phyloP scores from a whole-genome alignment of 306 rosid genomes.

The Herpetospermum pedunculosum region DNA sequence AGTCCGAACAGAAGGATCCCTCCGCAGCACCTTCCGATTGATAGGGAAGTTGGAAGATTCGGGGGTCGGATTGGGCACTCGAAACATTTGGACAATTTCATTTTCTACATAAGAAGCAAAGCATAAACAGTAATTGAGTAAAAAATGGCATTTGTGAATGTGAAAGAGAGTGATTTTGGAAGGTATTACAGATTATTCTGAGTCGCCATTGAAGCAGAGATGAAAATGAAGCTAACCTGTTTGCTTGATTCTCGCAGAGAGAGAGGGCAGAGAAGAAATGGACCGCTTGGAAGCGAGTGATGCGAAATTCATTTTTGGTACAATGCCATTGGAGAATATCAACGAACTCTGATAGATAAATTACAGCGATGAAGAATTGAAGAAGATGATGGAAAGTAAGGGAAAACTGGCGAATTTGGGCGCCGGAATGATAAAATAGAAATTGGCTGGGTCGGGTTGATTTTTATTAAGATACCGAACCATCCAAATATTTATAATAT shows the following conservation, averaged over 20 bases:
- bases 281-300: constrained; percentile 33
- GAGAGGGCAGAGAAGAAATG: constrained; percentile 41
- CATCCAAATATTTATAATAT: too few species aligned
- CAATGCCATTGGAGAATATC: not conserved
- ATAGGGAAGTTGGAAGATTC: constrained; percentile 17
- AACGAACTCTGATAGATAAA: not conserved
- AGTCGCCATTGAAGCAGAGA: not conserved
- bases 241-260: constrained; percentile 62
- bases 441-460: too few species aligned
- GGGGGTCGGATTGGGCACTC: constrained; percentile 29
- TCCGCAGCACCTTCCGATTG: constrained; percentile 27
- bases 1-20: constrained; percentile 38
- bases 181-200: not conserved
- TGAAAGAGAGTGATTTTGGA: not conserved
- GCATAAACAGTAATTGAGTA: not conserved
- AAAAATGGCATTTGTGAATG: not conserved
- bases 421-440: too few species aligned
- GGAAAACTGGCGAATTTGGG: not conserved
- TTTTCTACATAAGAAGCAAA: constrained; percentile 45
- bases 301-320: not conserved
- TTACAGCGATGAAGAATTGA: not conserved
- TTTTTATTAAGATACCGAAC: too few species aligned
- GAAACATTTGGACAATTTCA: constrained; percentile 70
- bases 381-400: not conserved
- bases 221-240: constrained; percentile 33